phyloP scores from a whole-genome alignment of 1,284 basidiomycete species.

The Naganishia liquefaciens region DNA sequence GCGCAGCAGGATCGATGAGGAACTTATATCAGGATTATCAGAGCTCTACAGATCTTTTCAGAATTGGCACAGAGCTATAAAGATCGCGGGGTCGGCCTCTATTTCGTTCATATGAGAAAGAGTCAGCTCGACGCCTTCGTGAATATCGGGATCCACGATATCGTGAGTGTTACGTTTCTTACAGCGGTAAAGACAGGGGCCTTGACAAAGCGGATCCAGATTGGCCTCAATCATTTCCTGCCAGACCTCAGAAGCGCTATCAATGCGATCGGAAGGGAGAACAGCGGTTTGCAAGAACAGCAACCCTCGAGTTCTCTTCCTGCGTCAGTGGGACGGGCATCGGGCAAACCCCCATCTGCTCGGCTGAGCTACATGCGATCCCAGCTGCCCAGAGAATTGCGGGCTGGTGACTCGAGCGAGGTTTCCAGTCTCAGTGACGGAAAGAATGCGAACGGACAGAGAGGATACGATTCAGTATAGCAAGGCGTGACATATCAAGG shows the following conservation, averaged over 20 bases:
- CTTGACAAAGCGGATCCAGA: background rate
- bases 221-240: constrained; percentile 23
- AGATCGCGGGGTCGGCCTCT: constrained; percentile 69
- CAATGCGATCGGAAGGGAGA: constrained; percentile 10
- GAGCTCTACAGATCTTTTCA: constrained; percentile 78
- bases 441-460: background rate
- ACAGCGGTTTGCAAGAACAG: background rate
- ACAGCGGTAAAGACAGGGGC: background rate
- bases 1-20: background rate
- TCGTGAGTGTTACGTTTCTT: constrained; percentile 38
- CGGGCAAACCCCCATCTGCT: background rate
- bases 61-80: constrained; percentile 76
- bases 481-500: background rate
- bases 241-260: constrained; percentile 22
- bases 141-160: constrained; percentile 46
- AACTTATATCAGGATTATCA: constrained; percentile 44
- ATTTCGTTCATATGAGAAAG: constrained; percentile 72
- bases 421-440: constrained; percentile 1
- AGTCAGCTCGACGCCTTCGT: constrained; percentile 62
- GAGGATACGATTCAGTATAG: constrained; percentile 19
- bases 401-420: background rate
- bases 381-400: background rate
- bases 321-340: too few relatives aligned
- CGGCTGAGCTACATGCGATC: background rate
- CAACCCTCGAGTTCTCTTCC: background rate